phyloP scores from a whole-genome alignment of 441 rosid genomes.

The Gossypium davidsonii region DNA sequence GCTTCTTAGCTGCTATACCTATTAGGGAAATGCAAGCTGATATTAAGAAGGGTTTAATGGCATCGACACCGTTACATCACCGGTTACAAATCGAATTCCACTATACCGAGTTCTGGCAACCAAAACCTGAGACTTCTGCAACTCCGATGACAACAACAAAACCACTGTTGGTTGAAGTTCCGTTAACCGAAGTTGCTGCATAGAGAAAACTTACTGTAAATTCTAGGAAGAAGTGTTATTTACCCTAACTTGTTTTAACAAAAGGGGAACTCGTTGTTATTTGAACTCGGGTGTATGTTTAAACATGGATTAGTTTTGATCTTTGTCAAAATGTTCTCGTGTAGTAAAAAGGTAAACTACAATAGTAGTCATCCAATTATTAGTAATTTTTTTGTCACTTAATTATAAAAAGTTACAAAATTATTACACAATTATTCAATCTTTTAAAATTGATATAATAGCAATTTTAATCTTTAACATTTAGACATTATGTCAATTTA shows the following conservation, averaged over 20 bases:
- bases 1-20: constrained; percentile 85
- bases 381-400: too few species aligned
- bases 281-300: neutral
- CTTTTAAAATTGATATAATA: too few species aligned
- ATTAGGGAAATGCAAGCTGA: constrained; percentile 66
- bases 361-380: too few species aligned
- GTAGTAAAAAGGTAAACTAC: neutral
- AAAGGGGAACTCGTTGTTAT: constrained; percentile 18
- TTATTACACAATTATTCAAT: too few species aligned
- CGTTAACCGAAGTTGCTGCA: constrained; percentile 13
- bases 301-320: too few species aligned
- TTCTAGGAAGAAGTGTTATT: constrained; percentile 27
- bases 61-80: constrained; percentile 63
- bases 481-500: too few species aligned
- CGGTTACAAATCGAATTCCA: constrained; percentile 76
- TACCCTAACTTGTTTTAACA: constrained; percentile 27
- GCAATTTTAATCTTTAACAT: too few species aligned
- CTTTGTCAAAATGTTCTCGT: neutral
- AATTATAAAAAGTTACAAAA: too few species aligned
- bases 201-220: constrained; percentile 27
- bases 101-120: constrained; percentile 36
- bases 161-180: neutral
- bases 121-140: constrained; percentile 6
- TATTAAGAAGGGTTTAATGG: constrained; percentile 59
- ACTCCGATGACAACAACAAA: neutral